Percentiles rank a stretch among this genome's conserved stretches.
Conservation (phyloP, 192 early-diverging fungal species). For the Jimgerdemannia flammicorona region DNA sequence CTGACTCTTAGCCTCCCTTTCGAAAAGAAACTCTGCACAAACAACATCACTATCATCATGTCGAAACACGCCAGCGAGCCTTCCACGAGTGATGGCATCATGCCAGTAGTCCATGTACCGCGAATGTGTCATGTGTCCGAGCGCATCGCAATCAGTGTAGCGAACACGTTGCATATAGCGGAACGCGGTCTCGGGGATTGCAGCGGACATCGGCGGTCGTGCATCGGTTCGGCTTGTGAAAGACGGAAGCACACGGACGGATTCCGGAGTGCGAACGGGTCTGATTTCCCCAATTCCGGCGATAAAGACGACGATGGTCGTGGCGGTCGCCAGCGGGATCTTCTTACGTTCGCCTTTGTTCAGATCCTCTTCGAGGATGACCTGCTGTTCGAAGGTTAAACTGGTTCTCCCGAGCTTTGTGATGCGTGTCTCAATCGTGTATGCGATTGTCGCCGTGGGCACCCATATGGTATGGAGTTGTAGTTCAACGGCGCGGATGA, state of each 20-base stretch:
- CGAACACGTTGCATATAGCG: neutral
- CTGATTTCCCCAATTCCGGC: too few relatives aligned
- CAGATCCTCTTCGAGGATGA: too few relatives aligned
- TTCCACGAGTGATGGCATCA: conserved; percentile 30
- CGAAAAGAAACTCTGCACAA: too few relatives aligned
- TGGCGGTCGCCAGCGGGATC: too few relatives aligned
- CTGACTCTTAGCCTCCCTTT: too few relatives aligned
- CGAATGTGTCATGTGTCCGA: conserved; percentile 36
- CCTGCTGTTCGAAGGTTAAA: neutral
- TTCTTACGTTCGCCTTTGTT: too few relatives aligned
- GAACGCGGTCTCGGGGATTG: conserved; percentile 1
- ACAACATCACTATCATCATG: too few relatives aligned
- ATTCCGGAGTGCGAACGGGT: too few relatives aligned
- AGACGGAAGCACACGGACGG: too few relatives aligned
- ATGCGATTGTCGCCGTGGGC: neutral
- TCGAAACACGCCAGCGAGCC: conserved; percentile 9
- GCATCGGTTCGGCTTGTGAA: neutral
- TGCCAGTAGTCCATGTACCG: conserved; percentile 26
- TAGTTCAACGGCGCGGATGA: neutral
- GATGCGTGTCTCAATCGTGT: neutral
- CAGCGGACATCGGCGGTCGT: neutral
- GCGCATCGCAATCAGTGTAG: conserved; percentile 26
- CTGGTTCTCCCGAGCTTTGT: neutral
- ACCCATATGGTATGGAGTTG: neutral
- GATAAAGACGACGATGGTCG: too few relatives aligned